Percentiles rank a stretch among this genome's conserved stretches.
Conservation (phyloP, 768 basidiomycete genomes). For the Lyophyllum semitale region DNA sequence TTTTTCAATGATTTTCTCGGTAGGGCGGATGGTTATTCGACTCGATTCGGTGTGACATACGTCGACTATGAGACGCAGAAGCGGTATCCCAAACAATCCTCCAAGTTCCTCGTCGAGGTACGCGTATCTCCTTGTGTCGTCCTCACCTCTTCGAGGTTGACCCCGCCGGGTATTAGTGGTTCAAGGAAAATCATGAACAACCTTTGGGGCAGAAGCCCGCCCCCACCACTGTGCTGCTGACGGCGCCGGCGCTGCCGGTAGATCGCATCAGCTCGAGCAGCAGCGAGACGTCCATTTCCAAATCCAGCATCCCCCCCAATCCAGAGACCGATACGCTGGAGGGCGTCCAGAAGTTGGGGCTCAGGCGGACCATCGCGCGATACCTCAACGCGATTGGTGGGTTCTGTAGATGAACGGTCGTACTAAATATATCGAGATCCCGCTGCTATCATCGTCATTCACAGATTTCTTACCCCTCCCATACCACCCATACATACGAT, state of each 20-base stretch:
- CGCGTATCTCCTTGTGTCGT: conserved; percentile 6
- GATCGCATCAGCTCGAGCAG: background rate
- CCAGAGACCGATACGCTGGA: background rate
- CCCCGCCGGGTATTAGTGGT: conserved; percentile 35
- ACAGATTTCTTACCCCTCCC: no score
- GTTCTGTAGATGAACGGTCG: background rate
- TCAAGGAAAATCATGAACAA: conserved; percentile 27
- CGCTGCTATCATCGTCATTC: no score
- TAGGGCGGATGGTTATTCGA: conserved; percentile 55
- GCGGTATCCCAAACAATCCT: conserved; percentile 65
- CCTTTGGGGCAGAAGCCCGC: background rate
- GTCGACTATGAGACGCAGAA: conserved; percentile 72
- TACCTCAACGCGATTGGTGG: background rate
- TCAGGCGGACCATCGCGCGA: background rate
- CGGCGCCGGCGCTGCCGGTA: background rate
- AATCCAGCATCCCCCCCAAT: background rate
- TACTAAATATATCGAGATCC: background rate
- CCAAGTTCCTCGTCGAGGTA: conserved; percentile 57
- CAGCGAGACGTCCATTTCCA: background rate
- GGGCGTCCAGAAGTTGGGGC: background rate
- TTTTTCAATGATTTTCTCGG: background rate
- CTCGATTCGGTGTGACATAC: conserved; percentile 62
- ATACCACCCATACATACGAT: no score
- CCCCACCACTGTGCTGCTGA: background rate
- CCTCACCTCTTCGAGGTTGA: background rate